Percentiles rank a stretch among this genome's conserved stretches.
Evolutionary conservation across 176 grass and related monocot genomes (phyloP).

Genomic region (Lolium rigidum): DNA sequence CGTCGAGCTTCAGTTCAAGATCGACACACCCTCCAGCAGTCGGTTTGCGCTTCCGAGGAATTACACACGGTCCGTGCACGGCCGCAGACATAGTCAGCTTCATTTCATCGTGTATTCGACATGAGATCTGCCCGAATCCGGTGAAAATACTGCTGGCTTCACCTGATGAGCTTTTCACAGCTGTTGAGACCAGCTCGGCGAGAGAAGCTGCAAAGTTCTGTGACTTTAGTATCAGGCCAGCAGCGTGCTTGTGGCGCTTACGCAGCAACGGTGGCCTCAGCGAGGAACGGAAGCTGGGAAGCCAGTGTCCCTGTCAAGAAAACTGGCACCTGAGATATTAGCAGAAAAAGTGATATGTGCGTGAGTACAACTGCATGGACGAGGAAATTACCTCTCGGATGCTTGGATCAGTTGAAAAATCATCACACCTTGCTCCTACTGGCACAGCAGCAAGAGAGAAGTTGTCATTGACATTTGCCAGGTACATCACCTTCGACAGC

Average conservation of each 20-base stretch:
- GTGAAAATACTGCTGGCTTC: conserved; percentile 55
- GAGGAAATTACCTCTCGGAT: conserved; percentile 66
- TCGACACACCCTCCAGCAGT: conserved; percentile 62
- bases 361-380: not conserved
- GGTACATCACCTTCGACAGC: conserved; percentile 81
- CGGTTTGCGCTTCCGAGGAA: conserved; percentile 48
- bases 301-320: conserved; percentile 68
- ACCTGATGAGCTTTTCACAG: conserved; percentile 27
- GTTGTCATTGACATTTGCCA: conserved; percentile 55
- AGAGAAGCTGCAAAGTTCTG: conserved; percentile 63
- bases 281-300: conserved; percentile 49
- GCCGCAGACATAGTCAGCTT: conserved; percentile 71
- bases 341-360: conserved; percentile 39
- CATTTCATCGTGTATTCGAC: conserved; percentile 55
- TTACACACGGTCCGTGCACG: conserved; percentile 50
- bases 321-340: conserved; percentile 61
- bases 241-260: conserved; percentile 55
- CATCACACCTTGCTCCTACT: conserved; percentile 74
- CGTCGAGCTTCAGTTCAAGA: conserved; percentile 65
- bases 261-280: conserved; percentile 69
- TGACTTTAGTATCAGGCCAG: conserved; percentile 65
- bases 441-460: conserved; percentile 67
- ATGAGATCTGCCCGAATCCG: conserved; percentile 68
- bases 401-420: conserved; percentile 56
- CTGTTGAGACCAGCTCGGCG: conserved; percentile 56